Evolutionary conservation across 2,329 filamentous ascomycete species (phyloP).

Genomic region (Sphaerulina populicola): DNA sequence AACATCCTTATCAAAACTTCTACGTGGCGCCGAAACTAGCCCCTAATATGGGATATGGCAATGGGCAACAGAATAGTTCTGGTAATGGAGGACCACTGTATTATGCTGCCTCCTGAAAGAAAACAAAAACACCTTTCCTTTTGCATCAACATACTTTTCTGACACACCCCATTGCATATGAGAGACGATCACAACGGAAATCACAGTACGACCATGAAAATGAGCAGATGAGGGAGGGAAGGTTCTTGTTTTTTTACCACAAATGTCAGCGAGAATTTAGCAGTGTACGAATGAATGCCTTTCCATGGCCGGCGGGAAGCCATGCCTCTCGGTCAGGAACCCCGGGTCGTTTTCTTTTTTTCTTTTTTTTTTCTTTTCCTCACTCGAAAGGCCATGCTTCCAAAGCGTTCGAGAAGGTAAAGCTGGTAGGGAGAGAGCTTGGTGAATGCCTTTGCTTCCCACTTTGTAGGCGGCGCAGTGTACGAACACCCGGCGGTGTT

Average conservation of each 20-base stretch:
- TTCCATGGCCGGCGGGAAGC: too few relatives aligned
- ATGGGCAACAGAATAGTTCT: conserved; percentile 3
- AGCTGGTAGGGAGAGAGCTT: too few relatives aligned
- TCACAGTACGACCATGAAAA: not conserved
- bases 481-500: conserved; percentile 17
- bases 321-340: too few relatives aligned
- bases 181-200: not conserved
- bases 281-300: not conserved
- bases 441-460: too few relatives aligned
- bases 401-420: too few relatives aligned
- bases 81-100: conserved; percentile 6
- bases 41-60: conserved; percentile 4
- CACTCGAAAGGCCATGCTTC: too few relatives aligned
- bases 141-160: not conserved
- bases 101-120: not conserved
- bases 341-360: too few relatives aligned
- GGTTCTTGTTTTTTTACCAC: not conserved
- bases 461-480: too few relatives aligned
- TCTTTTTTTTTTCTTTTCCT: too few relatives aligned
- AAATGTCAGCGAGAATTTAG: not conserved
- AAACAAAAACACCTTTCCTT: not conserved
- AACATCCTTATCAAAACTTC: conserved; percentile 73
- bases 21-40: conserved; percentile 57
- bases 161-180: not conserved
- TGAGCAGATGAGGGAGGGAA: not conserved